Evolutionary conservation across 768 basidiomycete genomes (phyloP), one percentile per base, ranked within the genome.

Genomic region (Infundibulicybe gibba): DNA sequence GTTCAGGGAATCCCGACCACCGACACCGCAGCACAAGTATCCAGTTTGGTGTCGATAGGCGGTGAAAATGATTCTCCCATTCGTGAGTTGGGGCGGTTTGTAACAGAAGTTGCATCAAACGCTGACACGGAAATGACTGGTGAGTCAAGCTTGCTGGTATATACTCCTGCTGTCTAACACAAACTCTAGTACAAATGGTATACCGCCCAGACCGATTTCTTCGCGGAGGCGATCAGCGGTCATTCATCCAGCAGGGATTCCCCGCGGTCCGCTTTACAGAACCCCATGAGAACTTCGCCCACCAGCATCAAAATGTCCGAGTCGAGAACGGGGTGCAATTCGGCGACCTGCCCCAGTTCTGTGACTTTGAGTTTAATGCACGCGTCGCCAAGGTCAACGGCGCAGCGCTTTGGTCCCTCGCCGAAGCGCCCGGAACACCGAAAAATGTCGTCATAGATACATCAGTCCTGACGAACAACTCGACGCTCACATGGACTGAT

Each of bases 201-300:
- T 79, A 73, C 57, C 69, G 77, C 13, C 69, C 71, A 13, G 77
- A 81, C 55, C 69, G 78, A 12, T 81, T 72, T 64, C 66, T 78
- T 21, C 73, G 79, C 15, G 76, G 77, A n/a, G 77, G 78, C 5
- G 78, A 81, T 54, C 77, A 80, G 51, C 53, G 65, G 33, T 70
- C 72, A 14, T 80, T 80, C 74, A 64, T 79, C 20, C 53, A 61
- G 31, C 63, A 63, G 49, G 78, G 77, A 11, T 78, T 72, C 62
- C 65, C 79, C 9, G 79, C 78, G 0, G 72, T 77, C 19, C 72
- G 77, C 19, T 80, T 79, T 65, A 79, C 76, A 1, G 79, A 80
- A 51, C 78, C 77, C 6, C 63, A 75, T 56, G 77, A 81, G 58
- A 71, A 80, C 56, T 79, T 77, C 55, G 75, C 73, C 31, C 77